phyloP scores from a whole-genome alignment of 2,329 filamentous ascomycete genomes.

The Diaporthe velutina region DNA sequence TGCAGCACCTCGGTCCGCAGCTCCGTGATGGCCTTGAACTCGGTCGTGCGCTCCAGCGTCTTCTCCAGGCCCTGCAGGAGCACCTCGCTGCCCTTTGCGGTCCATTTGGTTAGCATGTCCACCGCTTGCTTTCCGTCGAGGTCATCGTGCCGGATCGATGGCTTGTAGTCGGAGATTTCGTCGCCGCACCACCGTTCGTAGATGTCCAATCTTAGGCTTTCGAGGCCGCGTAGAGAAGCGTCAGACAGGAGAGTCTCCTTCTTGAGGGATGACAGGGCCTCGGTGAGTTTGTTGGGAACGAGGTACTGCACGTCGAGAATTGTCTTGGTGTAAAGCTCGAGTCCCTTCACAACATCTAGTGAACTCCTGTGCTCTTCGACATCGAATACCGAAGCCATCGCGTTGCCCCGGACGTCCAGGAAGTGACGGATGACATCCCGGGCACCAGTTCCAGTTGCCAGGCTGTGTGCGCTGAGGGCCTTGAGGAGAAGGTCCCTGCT shows the following conservation, averaged over 20 bases:
- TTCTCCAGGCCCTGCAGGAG: slow-evolving; percentile 73
- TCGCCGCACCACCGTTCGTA: slow-evolving; percentile 84
- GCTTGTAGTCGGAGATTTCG: slow-evolving; percentile 86
- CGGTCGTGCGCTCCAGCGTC: slow-evolving; percentile 69
- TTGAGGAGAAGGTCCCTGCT: slow-evolving; percentile 72
- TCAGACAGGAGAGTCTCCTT: slow-evolving; percentile 80
- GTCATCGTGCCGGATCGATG: slow-evolving; percentile 88
- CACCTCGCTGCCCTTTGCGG: slow-evolving; percentile 68
- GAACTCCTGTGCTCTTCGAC: slow-evolving; percentile 55
- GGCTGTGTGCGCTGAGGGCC: slow-evolving; percentile 83
- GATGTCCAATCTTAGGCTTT: slow-evolving; percentile 82
- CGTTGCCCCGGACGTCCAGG: slow-evolving; percentile 77
- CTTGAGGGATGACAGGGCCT: slow-evolving; percentile 78
- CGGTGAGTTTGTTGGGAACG: slow-evolving; percentile 78
- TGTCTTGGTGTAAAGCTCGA: slow-evolving; percentile 82
- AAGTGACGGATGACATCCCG: slow-evolving; percentile 85
- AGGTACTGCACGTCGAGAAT: slow-evolving; percentile 82
- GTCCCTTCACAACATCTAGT: slow-evolving; percentile 70
- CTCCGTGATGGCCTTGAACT: slow-evolving; percentile 77
- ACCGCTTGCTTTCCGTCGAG: slow-evolving; percentile 71
- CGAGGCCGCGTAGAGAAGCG: slow-evolving; percentile 71
- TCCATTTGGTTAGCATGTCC: slow-evolving; percentile 74
- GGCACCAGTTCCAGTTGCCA: slow-evolving; percentile 84
- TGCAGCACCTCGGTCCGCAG: slow-evolving; percentile 79
- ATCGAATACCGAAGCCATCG: slow-evolving; percentile 74